Percentiles rank a stretch among this genome's conserved stretches.
These are phyloP conservation scores for Ramularia endophylla DNA, from an alignment of 2,329 filamentous ascomycete species.

Conservation along the genomic window DNA sequence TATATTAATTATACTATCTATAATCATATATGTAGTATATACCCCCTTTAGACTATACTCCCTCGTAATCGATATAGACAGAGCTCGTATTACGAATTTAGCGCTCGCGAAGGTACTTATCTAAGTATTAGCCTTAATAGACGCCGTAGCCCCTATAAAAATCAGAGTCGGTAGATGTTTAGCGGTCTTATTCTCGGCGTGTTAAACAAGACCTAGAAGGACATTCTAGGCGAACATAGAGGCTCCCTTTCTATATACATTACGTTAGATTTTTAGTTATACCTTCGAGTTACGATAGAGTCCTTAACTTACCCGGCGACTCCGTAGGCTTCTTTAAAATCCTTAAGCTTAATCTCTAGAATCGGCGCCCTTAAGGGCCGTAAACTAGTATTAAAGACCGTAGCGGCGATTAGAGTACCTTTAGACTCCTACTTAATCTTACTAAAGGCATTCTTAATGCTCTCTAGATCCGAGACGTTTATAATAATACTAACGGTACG, in stretches of 20 bases:
- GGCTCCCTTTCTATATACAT: conserved; percentile 52
- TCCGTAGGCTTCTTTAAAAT: conserved; percentile 47
- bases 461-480: conserved; percentile 52
- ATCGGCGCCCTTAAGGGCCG: conserved; percentile 53
- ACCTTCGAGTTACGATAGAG: neutral
- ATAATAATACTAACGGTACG: conserved; percentile 62
- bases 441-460: conserved; percentile 54
- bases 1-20: conserved; percentile 75
- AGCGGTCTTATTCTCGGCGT: conserved; percentile 41
- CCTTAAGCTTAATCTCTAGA: conserved; percentile 52
- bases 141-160: conserved; percentile 79
- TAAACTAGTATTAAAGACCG: conserved; percentile 64
- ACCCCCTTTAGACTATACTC: conserved; percentile 80
- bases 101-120: conserved; percentile 67
- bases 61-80: conserved; percentile 67
- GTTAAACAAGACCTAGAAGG: conserved; percentile 62
- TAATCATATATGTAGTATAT: conserved; percentile 70
- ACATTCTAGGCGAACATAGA: conserved; percentile 68
- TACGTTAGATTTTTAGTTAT: neutral
- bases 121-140: conserved; percentile 60
- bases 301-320: conserved; percentile 41
- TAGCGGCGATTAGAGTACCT: conserved; percentile 43
- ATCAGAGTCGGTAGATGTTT: conserved; percentile 70
- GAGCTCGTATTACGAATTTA: conserved; percentile 69
- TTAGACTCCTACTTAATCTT: conserved; percentile 54